These are phyloP conservation scores for Nakaseomyces nivariensis DNA, from an alignment of 1,139 yeast genomes.

Conservation along the genomic window DNA sequence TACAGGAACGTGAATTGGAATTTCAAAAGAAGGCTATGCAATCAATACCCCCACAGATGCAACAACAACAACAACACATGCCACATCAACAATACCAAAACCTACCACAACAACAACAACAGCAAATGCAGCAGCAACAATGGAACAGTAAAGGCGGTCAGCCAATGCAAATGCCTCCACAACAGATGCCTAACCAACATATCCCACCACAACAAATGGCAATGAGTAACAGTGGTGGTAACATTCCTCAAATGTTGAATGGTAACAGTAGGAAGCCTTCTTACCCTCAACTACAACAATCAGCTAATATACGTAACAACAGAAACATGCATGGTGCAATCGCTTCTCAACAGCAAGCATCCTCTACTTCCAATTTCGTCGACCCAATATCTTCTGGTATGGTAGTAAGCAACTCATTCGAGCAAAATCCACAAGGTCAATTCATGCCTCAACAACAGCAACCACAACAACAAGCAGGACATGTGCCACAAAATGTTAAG, in stretches of 20 bases:
- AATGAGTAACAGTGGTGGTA: conserved; percentile 3
- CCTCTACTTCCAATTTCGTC: conserved; percentile 12
- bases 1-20: conserved; percentile 35
- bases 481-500: conserved; percentile 19
- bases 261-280: conserved; percentile 20
- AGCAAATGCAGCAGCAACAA: conserved; percentile 3
- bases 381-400: conserved; percentile 14
- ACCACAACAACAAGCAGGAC: conserved; percentile 7
- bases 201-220: conserved; percentile 11
- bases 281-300: conserved; percentile 17
- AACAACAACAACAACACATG: conserved; percentile 15
- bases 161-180: background rate
- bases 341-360: conserved; percentile 6
- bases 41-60: conserved; percentile 2
- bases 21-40: conserved; percentile 28
- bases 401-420: conserved; percentile 4
- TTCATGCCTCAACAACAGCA: conserved; percentile 6
- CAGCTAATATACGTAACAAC: conserved; percentile 13
- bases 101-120: conserved; percentile 5
- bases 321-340: conserved; percentile 26
- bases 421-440: conserved; percentile 9
- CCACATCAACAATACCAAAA: conserved; percentile 11
- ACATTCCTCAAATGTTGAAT: conserved; percentile 1
- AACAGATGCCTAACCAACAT: conserved; percentile 3
- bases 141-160: background rate